These are phyloP conservation scores for Gossypium mustelinum DNA, from an alignment of 345 rosid genomes.

Conservation along the genomic window DNA sequence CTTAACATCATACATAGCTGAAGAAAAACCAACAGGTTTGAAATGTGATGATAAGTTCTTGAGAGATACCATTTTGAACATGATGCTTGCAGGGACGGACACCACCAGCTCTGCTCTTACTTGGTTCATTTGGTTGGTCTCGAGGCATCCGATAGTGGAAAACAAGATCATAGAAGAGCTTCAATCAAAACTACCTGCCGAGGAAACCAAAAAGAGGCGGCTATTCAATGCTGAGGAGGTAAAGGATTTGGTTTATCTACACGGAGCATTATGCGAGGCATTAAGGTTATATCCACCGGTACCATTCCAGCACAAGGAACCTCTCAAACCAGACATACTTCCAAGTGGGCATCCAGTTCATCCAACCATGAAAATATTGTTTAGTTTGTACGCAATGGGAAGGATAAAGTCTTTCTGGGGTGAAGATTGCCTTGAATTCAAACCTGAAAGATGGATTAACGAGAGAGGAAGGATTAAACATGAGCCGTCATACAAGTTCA, in stretches of 20 bases:
- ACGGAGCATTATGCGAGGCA: conserved; percentile 38
- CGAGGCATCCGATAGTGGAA: conserved; percentile 22
- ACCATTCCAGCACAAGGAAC: conserved; percentile 31
- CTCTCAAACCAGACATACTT: conserved; percentile 33
- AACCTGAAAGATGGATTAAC: conserved; percentile 13
- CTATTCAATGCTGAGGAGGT: not conserved
- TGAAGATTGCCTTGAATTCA: conserved; percentile 31
- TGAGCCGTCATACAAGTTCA: conserved; percentile 50
- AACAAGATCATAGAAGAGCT: conserved; percentile 36
- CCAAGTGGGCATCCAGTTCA: conserved; percentile 43
- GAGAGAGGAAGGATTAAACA: conserved; percentile 19
- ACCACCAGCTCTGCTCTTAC: not conserved
- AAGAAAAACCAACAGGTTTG: too few species aligned
- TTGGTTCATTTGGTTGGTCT: conserved; percentile 47
- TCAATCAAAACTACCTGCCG: not conserved
- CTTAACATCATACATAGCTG: conserved; percentile 7
- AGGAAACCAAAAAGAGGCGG: not conserved
- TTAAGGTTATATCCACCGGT: conserved; percentile 38
- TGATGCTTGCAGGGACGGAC: too few species aligned
- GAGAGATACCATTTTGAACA: too few species aligned
- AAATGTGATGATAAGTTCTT: too few species aligned
- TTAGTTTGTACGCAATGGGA: conserved; percentile 28
- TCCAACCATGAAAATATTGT: conserved; percentile 20
- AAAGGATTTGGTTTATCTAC: conserved; percentile 34
- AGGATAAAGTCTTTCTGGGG: conserved; percentile 42